A percentile compares a stretch with the other conserved stretches of the same genome.
Conservation (phyloP, 495 filamentous ascomycete species). For the Hyphodiscus hymeniophilus region DNA sequence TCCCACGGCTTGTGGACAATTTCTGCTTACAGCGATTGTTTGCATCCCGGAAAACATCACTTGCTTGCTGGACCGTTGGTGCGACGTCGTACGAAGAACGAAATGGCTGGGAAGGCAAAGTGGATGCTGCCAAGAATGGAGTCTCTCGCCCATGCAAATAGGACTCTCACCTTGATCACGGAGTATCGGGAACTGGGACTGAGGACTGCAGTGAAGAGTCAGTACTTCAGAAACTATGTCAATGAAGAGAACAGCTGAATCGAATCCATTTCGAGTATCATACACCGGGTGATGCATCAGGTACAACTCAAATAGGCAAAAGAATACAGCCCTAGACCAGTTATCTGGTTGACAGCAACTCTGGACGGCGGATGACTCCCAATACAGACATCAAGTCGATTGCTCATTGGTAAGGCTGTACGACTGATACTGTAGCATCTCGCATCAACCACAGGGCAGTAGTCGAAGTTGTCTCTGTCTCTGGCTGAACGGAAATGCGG, state of each 20-base stretch:
- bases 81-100: constrained; percentile 1
- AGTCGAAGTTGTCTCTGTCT: too few relatives aligned
- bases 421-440: too few relatives aligned
- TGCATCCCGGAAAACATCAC: not conserved
- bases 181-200: too few relatives aligned
- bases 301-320: constrained; percentile 9
- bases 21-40: not conserved
- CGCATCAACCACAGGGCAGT: too few relatives aligned
- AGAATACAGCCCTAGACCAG: not conserved
- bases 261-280: constrained; percentile 1
- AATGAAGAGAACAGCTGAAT: not conserved
- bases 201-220: too few relatives aligned
- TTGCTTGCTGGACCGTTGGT: constrained; percentile 12
- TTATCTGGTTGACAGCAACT: not conserved
- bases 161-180: too few relatives aligned
- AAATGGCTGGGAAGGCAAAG: too few relatives aligned
- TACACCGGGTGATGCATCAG: not conserved
- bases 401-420: too few relatives aligned
- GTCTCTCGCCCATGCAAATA: too few relatives aligned
- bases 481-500: too few relatives aligned
- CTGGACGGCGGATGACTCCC: not conserved
- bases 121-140: too few relatives aligned
- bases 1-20: not conserved
- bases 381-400: not conserved
- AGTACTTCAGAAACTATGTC: not conserved